phyloP scores from a whole-genome alignment of 208 protist species.

The Acanthamoeba triangularis region DNA sequence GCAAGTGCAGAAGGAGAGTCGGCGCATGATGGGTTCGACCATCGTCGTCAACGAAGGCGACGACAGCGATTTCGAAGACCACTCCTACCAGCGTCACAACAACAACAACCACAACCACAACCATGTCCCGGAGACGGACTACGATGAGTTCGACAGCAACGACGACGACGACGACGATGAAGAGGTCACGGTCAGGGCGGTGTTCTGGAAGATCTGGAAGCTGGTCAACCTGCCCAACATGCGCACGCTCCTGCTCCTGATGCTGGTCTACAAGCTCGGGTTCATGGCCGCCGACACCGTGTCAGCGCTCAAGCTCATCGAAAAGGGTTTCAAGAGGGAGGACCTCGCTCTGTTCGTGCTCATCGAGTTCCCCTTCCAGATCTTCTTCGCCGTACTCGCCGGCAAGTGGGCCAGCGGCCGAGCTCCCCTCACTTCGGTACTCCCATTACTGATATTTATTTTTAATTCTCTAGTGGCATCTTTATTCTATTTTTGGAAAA shows the following conservation, averaged over 20 bases:
- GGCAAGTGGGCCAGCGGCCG: conserved; percentile 65
- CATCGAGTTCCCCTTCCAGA: conserved; percentile 83
- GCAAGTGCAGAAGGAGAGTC: not conserved
- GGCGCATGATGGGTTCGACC: not conserved
- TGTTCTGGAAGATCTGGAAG: conserved; percentile 76
- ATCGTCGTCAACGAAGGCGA: not conserved
- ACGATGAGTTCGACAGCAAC: not conserved
- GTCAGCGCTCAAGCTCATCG: conserved; percentile 79
- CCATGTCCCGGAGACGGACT: too few species aligned
- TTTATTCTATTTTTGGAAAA: too few species aligned
- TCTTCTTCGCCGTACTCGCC: conserved; percentile 80
- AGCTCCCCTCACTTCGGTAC: conserved; percentile 24
- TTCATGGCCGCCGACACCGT: conserved; percentile 80
- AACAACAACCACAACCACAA: too few species aligned
- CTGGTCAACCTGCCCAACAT: conserved; percentile 76
- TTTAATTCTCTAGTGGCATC: too few species aligned
- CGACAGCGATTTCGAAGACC: not conserved
- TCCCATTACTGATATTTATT: too few species aligned
- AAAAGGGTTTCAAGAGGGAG: conserved; percentile 84
- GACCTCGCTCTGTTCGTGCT: conserved; percentile 80
- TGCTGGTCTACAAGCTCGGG: conserved; percentile 80
- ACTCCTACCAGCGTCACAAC: too few species aligned
- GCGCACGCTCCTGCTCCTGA: conserved; percentile 63
- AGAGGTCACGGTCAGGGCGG: not conserved
- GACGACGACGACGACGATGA: conserved; percentile 40